Base-by-base conservation (phyloP, 129 eudicot genomes). In the Centaurea solstitialis region DNA sequence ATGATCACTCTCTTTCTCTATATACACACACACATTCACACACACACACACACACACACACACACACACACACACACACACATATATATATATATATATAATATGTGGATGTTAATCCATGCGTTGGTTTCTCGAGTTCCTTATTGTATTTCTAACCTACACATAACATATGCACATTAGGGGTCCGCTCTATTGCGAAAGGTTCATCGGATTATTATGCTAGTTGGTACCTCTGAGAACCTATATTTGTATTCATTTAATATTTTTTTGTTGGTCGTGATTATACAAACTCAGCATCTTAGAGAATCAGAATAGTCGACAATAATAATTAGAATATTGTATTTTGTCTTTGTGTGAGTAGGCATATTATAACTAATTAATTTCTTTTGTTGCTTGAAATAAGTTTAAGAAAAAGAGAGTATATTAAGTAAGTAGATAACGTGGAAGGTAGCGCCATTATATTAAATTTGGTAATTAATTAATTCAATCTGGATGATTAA, bases 391-490 rank as follows among this genome's bases (percentile, higher is more conserved):
- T 47, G 62, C 64, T 75, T 38, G 10, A 53, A 21, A 50, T 66
- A 75, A 68, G 61, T 33, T 1, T 43, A 9, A 75, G 35, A 67
- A 43, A 4, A 38, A 9, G 43, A 69, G 45, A 26, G 9, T 82
- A 24, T 17, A 9, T 81, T 59, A 76, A 76, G 6, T 17, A 57
- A 57, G 65, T 26, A 43, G 53, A 38, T 76, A 68, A 53, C 85
- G 81, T 82, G 81, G 85, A 82, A 82, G 81, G 72, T 68, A 75
- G 65, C 45, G 67, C 57, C 13, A 17, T 38, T 6, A 57, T 82
- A 76, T 57, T 69, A 21, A 70, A 50, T 82, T 82, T 75, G 13
- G 12, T 43, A 37, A 18, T 39, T 53, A 68, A 35, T 8, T 41
- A 15, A 22, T 41, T 30, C 13, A 23, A 70, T 79, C 53, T 13